Evolutionary conservation across 768 basidiomycete species (phyloP), one percentile per base, ranked within the genome.

Genomic region (Suillus hirtellus): DNA sequence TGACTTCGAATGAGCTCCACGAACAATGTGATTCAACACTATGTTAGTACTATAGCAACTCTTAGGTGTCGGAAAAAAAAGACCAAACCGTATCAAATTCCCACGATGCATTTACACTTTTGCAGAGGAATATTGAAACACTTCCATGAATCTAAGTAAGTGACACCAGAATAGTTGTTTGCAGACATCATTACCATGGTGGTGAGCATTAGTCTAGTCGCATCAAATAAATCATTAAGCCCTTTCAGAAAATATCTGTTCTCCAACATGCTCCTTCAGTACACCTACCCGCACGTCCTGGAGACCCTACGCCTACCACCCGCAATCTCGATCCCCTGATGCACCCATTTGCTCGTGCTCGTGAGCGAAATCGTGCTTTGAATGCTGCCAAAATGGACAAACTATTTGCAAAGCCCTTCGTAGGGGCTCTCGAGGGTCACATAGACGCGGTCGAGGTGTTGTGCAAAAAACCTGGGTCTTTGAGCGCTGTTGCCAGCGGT

Each of bases 321-420:
- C 84, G 97, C 60, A 99, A 99, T 76, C 85, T 99, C 50, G 89
- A 98, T 73, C 95, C 96, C 0, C 80, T 94, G n/a, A 88, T 94
- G 77, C 97, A 99, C 71, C 97, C 97, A 3, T 98, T 99, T 74
- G 84, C 95, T 0, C 89, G 91, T 24, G 91, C 95, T 5, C 81
- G 97, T 59, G 97, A 99, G 78, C 92, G 96, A 42, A 95, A 87
- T 21, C 88, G 97, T 63, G 97, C 97, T 2, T 74, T 98, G 53
- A 96, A 95, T 66, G 97, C 97, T 2, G 91, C 90, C 15, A 99
- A 99, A 79, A 92, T 99, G 84, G 96, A 98, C 59, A 82, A 93
- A 63, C 93, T 99, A 79, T 98, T 99, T 72, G 89, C 97, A n/a
- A 98, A 97, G 70, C 97, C 97, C 0, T 99, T 99, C 70, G 81